phyloP scores from a whole-genome alignment of 1,284 basidiomycete species.

The Golubevia sp. region DNA sequence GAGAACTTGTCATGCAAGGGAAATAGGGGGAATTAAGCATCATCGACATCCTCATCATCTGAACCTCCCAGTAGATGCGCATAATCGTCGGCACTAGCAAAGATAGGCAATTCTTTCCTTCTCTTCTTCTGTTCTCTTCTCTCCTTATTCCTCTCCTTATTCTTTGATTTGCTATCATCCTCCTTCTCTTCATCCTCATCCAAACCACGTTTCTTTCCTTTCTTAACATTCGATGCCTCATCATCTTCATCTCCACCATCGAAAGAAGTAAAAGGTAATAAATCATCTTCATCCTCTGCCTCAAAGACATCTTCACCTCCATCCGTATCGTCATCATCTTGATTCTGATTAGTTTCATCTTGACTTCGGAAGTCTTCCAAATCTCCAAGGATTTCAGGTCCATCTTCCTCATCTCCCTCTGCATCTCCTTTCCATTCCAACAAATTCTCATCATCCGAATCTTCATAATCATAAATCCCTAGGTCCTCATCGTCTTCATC shows the following conservation, averaged over 20 bases:
- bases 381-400: constrained; percentile 10
- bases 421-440: not conserved
- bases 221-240: not conserved
- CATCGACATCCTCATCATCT: too few species aligned
- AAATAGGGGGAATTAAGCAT: too few species aligned
- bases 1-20: too few species aligned
- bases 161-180: not conserved
- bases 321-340: not conserved
- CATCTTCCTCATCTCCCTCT: constrained; percentile 11
- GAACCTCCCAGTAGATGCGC: too few species aligned
- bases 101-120: constrained; percentile 40
- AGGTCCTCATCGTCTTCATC: constrained; percentile 24
- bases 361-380: not conserved
- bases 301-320: constrained; percentile 1
- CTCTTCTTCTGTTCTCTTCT: constrained; percentile 21
- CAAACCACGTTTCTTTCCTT: constrained; percentile 1
- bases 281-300: constrained; percentile 54
- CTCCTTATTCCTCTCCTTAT: constrained; percentile 2
- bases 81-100: constrained; percentile 59
- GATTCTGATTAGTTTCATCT: not conserved
- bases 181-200: not conserved
- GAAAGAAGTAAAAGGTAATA: constrained; percentile 47
- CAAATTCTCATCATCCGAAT: constrained; percentile 1
- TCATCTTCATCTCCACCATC: constrained; percentile 11
- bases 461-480: constrained; percentile 38